Evolutionary conservation across 208 protist genomes (phyloP), one percentile per base, ranked within the genome.

Genomic region (Herpetomonas tarakana): DNA sequence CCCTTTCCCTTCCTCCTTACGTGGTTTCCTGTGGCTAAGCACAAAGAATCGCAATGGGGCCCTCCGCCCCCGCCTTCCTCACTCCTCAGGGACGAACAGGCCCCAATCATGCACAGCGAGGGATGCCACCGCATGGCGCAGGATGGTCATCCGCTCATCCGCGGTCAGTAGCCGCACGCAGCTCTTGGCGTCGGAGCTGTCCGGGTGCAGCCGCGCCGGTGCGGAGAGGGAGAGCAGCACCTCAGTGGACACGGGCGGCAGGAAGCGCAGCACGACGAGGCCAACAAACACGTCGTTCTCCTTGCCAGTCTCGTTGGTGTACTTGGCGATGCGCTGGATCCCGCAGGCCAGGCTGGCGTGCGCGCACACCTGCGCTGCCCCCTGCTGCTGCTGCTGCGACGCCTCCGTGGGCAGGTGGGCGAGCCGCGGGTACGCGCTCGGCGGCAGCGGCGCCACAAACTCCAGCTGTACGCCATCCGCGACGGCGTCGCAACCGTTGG

Each of bases 311-410:
- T 92, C 82, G 56, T 90, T 86, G 0, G 61, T 71, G 52, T 65
- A 92, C 75, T 92, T 92, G 29, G 77, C 74, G n/a, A 92, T 77
- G 25, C 57, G 66, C 69, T 89, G 81, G 22, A 71, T 41, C 6
- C 86, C 81, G 26, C 67, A 71, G 4, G 68, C 58, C 24, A 81
- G 21, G 52, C 72, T 81, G 25, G 61, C 77, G 56, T 85, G 88
- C 9, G 67, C 72, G 66, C 75, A 86, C 21, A 51, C 16, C 41
- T 60, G 52, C n/a, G 53, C 16, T 1, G 52, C 58, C 4, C 62
- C 62, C 2, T 7, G 9, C 0, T 54, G 51, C 35, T 63, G n/a
- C n/a, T n/a, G n/a, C n/a, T n/a, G n/a, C n/a, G n/a, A n/a, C n/a
- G n/a, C n/a, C n/a, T n/a, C n/a, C n/a, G n/a, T n/a, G n/a, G n/a